A percentile compares a stretch with the other conserved stretches of the same genome.
Evolutionary conservation across 2,329 filamentous ascomycete species (phyloP).

Genomic region (Fusarium sp.): DNA sequence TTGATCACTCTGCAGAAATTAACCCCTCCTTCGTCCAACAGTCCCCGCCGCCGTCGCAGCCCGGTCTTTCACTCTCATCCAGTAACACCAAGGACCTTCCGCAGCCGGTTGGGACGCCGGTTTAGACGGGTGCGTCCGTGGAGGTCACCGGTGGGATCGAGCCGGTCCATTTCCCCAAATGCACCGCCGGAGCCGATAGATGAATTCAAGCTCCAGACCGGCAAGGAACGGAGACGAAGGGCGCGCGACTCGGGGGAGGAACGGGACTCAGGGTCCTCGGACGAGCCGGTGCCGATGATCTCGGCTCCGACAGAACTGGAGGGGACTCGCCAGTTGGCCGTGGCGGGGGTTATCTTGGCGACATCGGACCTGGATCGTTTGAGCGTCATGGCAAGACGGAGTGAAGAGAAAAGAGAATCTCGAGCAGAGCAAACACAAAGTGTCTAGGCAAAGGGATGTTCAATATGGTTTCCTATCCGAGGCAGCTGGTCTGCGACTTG

Average conservation of each 20-base stretch:
- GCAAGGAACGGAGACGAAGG: conserved; percentile 44
- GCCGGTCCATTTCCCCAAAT: conserved; percentile 27
- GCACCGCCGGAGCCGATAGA: conserved; percentile 13
- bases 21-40: conserved; percentile 15
- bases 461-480: conserved; percentile 27
- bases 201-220: conserved; percentile 33
- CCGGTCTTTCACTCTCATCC: conserved; percentile 44
- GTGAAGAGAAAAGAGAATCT: conserved; percentile 12
- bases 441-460: not conserved
- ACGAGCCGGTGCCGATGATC: conserved; percentile 23
- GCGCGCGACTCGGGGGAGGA: conserved; percentile 44
- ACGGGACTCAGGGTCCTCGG: conserved; percentile 39
- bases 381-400: conserved; percentile 40
- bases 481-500: conserved; percentile 30
- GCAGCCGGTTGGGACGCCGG: conserved; percentile 36
- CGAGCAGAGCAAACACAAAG: conserved; percentile 9
- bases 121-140: conserved; percentile 41
- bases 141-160: conserved; percentile 35
- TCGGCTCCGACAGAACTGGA: conserved; percentile 35
- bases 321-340: conserved; percentile 39
- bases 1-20: conserved; percentile 22
- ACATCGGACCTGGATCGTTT: conserved; percentile 47
- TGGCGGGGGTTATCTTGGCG: conserved; percentile 44
- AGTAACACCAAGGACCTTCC: conserved; percentile 36
- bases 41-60: conserved; percentile 24